Conservation (phyloP, 2,329 filamentous ascomycete genomes). For the Pestalotiopsis sp. region DNA sequence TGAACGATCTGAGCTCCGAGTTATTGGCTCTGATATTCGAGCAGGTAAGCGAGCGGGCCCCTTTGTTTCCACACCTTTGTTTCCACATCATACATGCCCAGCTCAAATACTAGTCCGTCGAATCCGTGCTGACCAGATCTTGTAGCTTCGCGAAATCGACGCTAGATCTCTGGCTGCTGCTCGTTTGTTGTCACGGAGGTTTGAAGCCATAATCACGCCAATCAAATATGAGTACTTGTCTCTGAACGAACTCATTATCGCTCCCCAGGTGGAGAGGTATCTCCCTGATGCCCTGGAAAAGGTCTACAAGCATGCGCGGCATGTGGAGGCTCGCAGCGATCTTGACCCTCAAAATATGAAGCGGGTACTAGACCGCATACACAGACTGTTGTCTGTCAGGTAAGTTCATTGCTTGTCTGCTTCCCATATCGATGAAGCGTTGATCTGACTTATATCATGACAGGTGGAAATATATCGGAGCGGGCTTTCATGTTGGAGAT, state of each 20-base stretch:
- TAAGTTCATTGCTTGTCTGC: slow-evolving; percentile 23
- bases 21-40: slow-evolving; percentile 43
- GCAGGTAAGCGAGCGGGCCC: slow-evolving; percentile 33
- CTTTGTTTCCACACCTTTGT: too few species aligned
- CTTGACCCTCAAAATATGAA: slow-evolving; percentile 40
- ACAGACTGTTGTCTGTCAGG: slow-evolving; percentile 41
- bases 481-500: slow-evolving; percentile 26
- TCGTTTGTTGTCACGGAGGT: slow-evolving; percentile 41
- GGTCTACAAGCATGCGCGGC: slow-evolving; percentile 40
- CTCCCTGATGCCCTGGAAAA: slow-evolving; percentile 37
- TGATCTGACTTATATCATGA: not conserved
- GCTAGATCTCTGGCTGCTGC: slow-evolving; percentile 31
- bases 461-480: slow-evolving; percentile 43
- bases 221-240: slow-evolving; percentile 42
- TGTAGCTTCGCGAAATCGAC: slow-evolving; percentile 43
- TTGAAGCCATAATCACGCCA: slow-evolving; percentile 45
- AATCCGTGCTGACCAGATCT: slow-evolving; percentile 16
- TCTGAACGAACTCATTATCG: slow-evolving; percentile 40
- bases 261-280: slow-evolving; percentile 31
- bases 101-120: not conserved
- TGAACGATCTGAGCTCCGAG: slow-evolving; percentile 44
- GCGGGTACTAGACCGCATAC: slow-evolving; percentile 36
- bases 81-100: not conserved
- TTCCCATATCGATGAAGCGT: too few species aligned
- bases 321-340: slow-evolving; percentile 42